Evolutionary conservation across 805 yeast genomes (phyloP), one percentile per base, ranked within the genome.

Genomic region (Candida dendrica): DNA sequence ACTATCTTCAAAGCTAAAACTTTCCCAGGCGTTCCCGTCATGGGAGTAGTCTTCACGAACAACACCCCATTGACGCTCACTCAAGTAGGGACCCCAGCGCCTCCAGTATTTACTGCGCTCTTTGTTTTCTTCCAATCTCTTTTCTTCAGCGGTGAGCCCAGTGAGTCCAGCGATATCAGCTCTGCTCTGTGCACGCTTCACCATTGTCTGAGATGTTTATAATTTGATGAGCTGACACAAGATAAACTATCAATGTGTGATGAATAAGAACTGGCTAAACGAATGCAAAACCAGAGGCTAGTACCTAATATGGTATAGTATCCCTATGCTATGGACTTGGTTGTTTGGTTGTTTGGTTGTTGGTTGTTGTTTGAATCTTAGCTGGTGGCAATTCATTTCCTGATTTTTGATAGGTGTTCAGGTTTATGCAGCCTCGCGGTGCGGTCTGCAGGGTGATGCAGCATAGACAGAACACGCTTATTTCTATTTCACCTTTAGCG

Each of bases 11-110:
- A 87, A 88, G 7, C 95, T 86, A 63, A 89, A 89, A 51, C 79
- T 77, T 32, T 78, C 72, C 97, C 97, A 89, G 3, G 96, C 96
- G 51, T 88, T 88, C 35, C 97, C 97, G 50, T 79, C 75, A 39
- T 64, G 69, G 0, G 95, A 84, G 62, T 89, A 89, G 59, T 88
- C 96, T 63, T 89, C 96, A 46, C 96, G 69, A 5, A 85, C 91
- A 1, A 87, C 58, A 34, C 60, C 61, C 95, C 95, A 86, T 49
- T 85, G 87, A 40, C 96, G 74, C 62, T 90, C 96, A 39, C 88
- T 78, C 38, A 88, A 71, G 56, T 87, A 89, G 3, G 95, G 89
- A 7, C 97, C 97, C 95, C 96, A 89, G 46, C 84, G 72, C 53
- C 81, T 76, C 88, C 93, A 86, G 61, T 84, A 82, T 61, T 78